Percentiles rank a stretch among this genome's conserved stretches.
Conservation (phyloP, 257 asterid species). For the Fraxinus pennsylvanica region DNA sequence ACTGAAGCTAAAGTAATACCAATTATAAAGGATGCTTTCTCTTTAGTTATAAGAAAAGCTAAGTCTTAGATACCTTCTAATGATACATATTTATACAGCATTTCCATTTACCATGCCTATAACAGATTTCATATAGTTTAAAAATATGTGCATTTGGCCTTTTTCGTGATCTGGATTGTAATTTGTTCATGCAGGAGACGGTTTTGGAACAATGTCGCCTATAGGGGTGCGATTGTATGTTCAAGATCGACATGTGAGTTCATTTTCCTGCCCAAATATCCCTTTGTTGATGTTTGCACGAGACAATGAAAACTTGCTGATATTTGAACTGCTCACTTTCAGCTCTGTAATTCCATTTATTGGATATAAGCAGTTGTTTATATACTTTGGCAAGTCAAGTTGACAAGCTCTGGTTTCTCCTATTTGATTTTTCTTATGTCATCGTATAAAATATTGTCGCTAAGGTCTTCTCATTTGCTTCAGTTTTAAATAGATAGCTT, state of each 20-base stretch:
- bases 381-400: neutral
- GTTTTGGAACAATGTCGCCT: slow-evolving; percentile 41
- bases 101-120: neutral
- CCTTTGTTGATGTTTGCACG: neutral
- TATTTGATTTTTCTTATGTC: neutral
- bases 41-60: slow-evolving; percentile 12
- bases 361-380: neutral
- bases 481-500: neutral
- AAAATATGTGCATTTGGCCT: neutral
- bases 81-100: neutral
- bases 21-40: neutral
- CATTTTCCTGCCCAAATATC: neutral
- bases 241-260: slow-evolving; percentile 61
- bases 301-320: neutral
- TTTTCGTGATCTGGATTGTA: slow-evolving; percentile 14
- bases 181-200: slow-evolving; percentile 22
- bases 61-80: neutral
- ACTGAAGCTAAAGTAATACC: slow-evolving; percentile 21
- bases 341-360: neutral
- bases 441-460: neutral
- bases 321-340: neutral
- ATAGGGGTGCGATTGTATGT: slow-evolving; percentile 44
- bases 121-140: neutral
- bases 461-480: neutral
- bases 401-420: neutral